Conservation (phyloP, 2,329 filamentous ascomycete species). For the Xylaria polymorpha region DNA sequence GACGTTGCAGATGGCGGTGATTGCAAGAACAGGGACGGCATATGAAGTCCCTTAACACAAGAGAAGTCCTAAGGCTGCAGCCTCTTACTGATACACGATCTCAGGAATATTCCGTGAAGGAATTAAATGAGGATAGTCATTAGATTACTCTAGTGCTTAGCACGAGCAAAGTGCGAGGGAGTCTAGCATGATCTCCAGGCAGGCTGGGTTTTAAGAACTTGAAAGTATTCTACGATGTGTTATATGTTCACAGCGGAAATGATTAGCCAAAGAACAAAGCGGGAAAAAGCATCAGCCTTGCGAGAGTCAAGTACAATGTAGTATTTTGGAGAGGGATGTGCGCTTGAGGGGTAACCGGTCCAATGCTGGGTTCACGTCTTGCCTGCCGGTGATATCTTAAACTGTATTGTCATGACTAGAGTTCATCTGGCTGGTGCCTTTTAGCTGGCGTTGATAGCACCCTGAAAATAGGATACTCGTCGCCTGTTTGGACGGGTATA, state of each 20-base stretch:
- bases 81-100: not conserved
- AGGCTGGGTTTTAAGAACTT: not conserved
- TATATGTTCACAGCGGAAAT: not conserved
- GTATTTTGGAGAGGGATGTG: not conserved
- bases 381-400: not conserved
- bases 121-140: not conserved
- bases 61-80: not conserved
- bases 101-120: not conserved
- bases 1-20: not conserved
- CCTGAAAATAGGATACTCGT: constrained; percentile 47
- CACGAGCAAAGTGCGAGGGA: not conserved
- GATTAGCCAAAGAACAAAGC: not conserved
- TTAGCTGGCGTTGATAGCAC: constrained; percentile 19
- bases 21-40: not conserved
- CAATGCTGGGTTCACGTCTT: not conserved
- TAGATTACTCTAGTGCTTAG: not conserved
- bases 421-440: constrained; percentile 10
- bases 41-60: not conserved
- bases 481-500: constrained; percentile 41
- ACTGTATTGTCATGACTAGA: constrained; percentile 12
- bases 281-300: not conserved
- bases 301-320: not conserved
- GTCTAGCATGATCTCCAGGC: not conserved
- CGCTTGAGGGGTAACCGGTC: not conserved
- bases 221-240: not conserved